phyloP scores from a whole-genome alignment of 352 stramenopile species.

The Pythium dissimile region DNA sequence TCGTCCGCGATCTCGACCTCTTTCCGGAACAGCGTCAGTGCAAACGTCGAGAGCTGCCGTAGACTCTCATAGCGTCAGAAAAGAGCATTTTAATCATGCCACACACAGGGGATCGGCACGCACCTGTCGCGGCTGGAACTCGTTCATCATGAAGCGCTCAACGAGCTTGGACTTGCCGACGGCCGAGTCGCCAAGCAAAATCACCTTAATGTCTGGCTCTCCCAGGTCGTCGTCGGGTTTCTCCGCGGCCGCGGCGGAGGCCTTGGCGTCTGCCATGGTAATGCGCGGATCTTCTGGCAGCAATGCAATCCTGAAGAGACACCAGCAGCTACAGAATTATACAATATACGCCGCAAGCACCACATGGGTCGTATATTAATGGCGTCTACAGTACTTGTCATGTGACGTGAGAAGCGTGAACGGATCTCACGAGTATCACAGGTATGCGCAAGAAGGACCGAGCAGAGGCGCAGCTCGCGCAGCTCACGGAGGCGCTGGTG shows the following conservation, averaged over 20 bases:
- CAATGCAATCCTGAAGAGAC: constrained; percentile 8
- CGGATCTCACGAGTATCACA: too few relatives aligned
- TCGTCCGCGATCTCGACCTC: constrained; percentile 80
- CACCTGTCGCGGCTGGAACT: constrained; percentile 91
- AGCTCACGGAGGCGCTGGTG: constrained; percentile 32
- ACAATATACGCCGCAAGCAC: too few relatives aligned
- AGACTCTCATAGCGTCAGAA: neutral
- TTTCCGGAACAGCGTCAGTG: constrained; percentile 93
- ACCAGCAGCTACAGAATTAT: neutral
- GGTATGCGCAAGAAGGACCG: constrained; percentile 22
- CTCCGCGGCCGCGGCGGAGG: neutral
- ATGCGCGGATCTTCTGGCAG: neutral
- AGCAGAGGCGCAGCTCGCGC: constrained; percentile 17
- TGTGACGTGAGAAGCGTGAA: too few relatives aligned
- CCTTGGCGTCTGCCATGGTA: constrained; percentile 26
- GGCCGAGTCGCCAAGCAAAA: constrained; percentile 92
- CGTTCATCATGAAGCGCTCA: constrained; percentile 95
- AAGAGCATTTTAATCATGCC: neutral
- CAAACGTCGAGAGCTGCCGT: constrained; percentile 91
- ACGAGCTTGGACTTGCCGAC: constrained; percentile 96
- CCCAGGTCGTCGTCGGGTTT: constrained; percentile 42
- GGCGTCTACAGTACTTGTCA: neutral
- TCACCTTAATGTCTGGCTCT: constrained; percentile 74
- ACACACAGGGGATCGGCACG: neutral
- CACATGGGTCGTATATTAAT: constrained; percentile 1